Evolutionary conservation across 2,329 filamentous ascomycete species (phyloP).

Genomic region (Aspergillus oerlinghausenensis): DNA sequence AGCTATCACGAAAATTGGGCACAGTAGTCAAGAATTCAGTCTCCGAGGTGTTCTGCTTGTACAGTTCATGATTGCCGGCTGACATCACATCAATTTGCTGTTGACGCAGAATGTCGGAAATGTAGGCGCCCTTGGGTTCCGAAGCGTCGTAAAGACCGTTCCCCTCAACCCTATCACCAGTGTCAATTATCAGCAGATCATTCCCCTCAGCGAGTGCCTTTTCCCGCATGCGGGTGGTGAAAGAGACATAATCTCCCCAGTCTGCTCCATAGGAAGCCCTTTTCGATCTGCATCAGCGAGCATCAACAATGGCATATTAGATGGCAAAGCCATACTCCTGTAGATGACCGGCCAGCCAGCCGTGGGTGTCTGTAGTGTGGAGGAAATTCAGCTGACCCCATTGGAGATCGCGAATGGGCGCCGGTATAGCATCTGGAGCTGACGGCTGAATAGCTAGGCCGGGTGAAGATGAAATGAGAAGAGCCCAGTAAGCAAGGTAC

Average conservation of each 20-base stretch:
- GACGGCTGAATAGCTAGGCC: conserved; percentile 65
- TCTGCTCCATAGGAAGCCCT: conserved; percentile 89
- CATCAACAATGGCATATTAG: neutral
- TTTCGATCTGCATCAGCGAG: conserved; percentile 6
- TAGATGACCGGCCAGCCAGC: conserved; percentile 90
- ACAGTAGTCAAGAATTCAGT: conserved; percentile 76
- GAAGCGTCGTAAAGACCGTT: conserved; percentile 94
- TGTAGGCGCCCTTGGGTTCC: conserved; percentile 79
- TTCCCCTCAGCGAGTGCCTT: conserved; percentile 72
- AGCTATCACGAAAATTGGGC: conserved; percentile 73
- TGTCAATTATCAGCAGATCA: conserved; percentile 91
- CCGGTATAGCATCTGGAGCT: conserved; percentile 70
- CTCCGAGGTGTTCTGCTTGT: conserved; percentile 71
- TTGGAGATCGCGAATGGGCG: conserved; percentile 74
- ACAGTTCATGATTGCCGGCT: conserved; percentile 92
- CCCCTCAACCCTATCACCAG: conserved; percentile 87
- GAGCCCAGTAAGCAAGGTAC: conserved; percentile 5
- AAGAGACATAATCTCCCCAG: conserved; percentile 97
- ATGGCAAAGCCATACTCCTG: conserved; percentile 61
- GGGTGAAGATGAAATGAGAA: conserved; percentile 19
- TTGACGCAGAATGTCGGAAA: conserved; percentile 78
- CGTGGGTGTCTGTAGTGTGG: conserved; percentile 95
- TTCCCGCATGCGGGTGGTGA: conserved; percentile 74
- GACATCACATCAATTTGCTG: conserved; percentile 81
- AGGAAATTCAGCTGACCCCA: conserved; percentile 97